Percentiles rank a stretch among this genome's conserved stretches.
Evolutionary conservation across 768 basidiomycete species (phyloP).

Genomic region (Dendrothele bispora): DNA sequence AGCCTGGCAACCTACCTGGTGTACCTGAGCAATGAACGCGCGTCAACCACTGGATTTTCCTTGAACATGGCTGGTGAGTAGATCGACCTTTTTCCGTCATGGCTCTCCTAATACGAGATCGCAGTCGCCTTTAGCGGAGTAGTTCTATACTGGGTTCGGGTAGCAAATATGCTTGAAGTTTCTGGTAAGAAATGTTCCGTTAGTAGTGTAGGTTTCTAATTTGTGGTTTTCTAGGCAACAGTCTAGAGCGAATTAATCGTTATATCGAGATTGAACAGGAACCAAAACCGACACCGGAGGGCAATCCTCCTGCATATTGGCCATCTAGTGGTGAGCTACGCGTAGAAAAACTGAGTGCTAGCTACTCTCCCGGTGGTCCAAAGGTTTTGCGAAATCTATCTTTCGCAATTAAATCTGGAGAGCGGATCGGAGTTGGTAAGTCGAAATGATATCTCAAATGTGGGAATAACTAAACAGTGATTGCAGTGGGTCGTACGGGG

Average conservation of each 20-base stretch:
- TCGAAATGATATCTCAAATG: not conserved
- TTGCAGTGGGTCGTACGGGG: conserved; percentile 56
- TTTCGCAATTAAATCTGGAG: conserved; percentile 45
- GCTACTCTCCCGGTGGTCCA: conserved; percentile 41
- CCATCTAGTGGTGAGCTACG: conserved; percentile 44
- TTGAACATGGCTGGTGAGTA: conserved; percentile 38
- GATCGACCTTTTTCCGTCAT: not conserved
- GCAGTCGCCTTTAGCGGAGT: conserved; percentile 16
- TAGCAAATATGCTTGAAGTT: conserved; percentile 25
- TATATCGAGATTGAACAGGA: conserved; percentile 51
- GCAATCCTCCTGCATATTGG: conserved; percentile 53
- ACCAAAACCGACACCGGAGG: conserved; percentile 28
- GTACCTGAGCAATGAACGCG: conserved; percentile 23
- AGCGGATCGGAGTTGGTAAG: conserved; percentile 43
- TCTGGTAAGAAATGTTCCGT: conserved; percentile 8
- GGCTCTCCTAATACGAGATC: not conserved
- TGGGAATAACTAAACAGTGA: not conserved
- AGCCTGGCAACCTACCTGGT: conserved; percentile 41
- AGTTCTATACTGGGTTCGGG: conserved; percentile 20
- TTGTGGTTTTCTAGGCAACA: conserved; percentile 5
- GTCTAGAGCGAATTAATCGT: conserved; percentile 39
- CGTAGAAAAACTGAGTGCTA: conserved; percentile 44
- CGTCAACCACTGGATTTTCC: conserved; percentile 33
- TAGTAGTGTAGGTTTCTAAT: not conserved
- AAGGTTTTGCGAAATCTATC: conserved; percentile 42